These are phyloP conservation scores for Senecio squalidus DNA, from an alignment of 140 eudicot genomes.

Conservation along the genomic window DNA sequence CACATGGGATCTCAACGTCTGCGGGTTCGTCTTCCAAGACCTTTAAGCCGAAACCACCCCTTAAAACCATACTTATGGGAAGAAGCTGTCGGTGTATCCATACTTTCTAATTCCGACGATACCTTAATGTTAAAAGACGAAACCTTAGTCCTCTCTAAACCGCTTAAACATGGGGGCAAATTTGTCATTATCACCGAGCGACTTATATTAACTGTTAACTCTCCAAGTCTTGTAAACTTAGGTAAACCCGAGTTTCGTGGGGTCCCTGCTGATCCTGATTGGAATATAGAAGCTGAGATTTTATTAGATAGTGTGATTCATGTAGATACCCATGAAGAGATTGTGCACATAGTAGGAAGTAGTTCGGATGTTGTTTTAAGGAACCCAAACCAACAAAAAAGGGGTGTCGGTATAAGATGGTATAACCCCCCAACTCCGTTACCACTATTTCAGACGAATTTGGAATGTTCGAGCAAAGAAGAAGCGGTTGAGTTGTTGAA, in stretches of 20 bases:
- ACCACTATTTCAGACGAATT: constrained; percentile 64
- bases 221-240: constrained; percentile 54
- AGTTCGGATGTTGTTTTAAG: constrained; percentile 48
- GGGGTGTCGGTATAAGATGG: constrained; percentile 40
- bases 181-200: constrained; percentile 62
- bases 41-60: constrained; percentile 53
- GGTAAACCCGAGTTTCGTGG: constrained; percentile 66
- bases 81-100: constrained; percentile 76
- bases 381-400: constrained; percentile 38
- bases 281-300: constrained; percentile 65
- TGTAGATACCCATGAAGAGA: constrained; percentile 57
- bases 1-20: constrained; percentile 56
- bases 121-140: constrained; percentile 50
- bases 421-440: constrained; percentile 37
- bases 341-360: constrained; percentile 89
- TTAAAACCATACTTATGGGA: constrained; percentile 95
- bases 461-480: constrained; percentile 54
- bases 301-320: constrained; percentile 80
- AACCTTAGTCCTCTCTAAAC: constrained; percentile 60
- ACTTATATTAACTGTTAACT: constrained; percentile 55
- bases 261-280: constrained; percentile 69
- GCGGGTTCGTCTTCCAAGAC: constrained; percentile 87
- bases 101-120: constrained; percentile 45
- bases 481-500: constrained; percentile 67
- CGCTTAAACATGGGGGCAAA: constrained; percentile 57